Evolutionary conservation across 2,329 filamentous ascomycete species (phyloP), one percentile per base, ranked within the genome.

Genomic region (Elsinoe batatas): DNA sequence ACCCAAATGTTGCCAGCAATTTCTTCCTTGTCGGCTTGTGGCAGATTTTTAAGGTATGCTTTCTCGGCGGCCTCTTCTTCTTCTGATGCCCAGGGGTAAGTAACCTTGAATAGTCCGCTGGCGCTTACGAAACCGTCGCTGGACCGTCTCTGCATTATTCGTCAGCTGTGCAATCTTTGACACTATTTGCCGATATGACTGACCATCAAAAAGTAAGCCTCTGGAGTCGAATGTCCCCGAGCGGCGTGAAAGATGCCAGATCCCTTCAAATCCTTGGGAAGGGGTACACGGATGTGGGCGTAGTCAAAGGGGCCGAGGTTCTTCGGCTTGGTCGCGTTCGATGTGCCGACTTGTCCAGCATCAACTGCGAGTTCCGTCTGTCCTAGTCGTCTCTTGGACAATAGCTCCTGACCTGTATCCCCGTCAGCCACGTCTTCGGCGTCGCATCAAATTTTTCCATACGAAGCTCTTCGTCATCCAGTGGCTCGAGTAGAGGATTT

Each of bases 1-100:
- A 97, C 91, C 93, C 93, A 98, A 53, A 98, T 83, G 70, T 96
- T 98, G 44, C 93, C 93, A 22, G 93, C 93, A 30, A 93, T 90
- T 76, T 97, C 93, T 67, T 97, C 91, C 56, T 79, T 79, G 64
- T 90, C 95, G 8, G 91, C 94, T 30, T 85, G 85, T 33, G 81
- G 72, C 26, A 93, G 83, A 5, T 80, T 81, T 75, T 95, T 96
- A 72, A 98, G 84, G 72, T 89, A 91, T 64, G 79, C 82, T 67
- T 88, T 85, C 74, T 94, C 88, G 1, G 74, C 72, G 67, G 93
- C 88, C 62, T 93, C 87, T 30, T 78, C 73, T 17, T 78, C 74
- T 47, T 65, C 63, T 59, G 85, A 81, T 42, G 88, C 85, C 71
- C 86, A 90, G 6, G 88, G 88, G 65, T 91, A 94, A 1, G 87